phyloP scores from a whole-genome alignment of 1,139 yeast genomes.

The Debaryomyces psychrophilus region DNA sequence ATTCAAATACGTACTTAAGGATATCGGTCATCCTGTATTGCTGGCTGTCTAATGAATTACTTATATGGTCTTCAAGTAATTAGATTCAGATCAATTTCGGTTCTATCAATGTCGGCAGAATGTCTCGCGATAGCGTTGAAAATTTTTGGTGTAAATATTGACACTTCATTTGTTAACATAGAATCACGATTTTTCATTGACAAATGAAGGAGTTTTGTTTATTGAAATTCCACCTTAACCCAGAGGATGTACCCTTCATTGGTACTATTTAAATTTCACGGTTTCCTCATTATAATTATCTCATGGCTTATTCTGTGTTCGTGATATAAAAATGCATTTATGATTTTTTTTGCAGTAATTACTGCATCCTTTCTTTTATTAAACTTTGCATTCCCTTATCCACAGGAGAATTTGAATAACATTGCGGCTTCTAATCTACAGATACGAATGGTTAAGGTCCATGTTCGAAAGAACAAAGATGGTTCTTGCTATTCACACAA shows the following conservation, averaged over 20 bases:
- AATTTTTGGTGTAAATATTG: no score
- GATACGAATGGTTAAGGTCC: not conserved
- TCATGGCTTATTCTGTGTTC: not conserved
- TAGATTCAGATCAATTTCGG: not conserved
- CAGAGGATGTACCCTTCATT: no score
- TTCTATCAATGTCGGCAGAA: not conserved
- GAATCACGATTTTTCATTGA: not conserved
- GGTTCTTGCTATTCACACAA: slow-evolving; percentile 4
- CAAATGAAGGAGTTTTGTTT: not conserved
- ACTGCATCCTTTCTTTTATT: slow-evolving; percentile 2
- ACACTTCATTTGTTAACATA: no score
- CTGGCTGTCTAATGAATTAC: not conserved
- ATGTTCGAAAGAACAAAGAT: not conserved
- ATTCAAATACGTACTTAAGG: slow-evolving; percentile 18
- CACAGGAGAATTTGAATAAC: not conserved
- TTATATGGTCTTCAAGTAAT: not conserved
- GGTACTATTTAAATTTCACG: not conserved
- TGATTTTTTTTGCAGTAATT: not conserved
- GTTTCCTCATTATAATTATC: not conserved
- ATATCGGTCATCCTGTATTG: slow-evolving; percentile 18
- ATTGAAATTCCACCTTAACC: no score
- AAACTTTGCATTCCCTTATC: slow-evolving; percentile 1
- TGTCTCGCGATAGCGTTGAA: not conserved
- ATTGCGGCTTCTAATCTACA: not conserved
- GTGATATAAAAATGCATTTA: not conserved